Evolutionary conservation across 2,329 filamentous ascomycete species (phyloP).

Genomic region (Alternaria dauci): DNA sequence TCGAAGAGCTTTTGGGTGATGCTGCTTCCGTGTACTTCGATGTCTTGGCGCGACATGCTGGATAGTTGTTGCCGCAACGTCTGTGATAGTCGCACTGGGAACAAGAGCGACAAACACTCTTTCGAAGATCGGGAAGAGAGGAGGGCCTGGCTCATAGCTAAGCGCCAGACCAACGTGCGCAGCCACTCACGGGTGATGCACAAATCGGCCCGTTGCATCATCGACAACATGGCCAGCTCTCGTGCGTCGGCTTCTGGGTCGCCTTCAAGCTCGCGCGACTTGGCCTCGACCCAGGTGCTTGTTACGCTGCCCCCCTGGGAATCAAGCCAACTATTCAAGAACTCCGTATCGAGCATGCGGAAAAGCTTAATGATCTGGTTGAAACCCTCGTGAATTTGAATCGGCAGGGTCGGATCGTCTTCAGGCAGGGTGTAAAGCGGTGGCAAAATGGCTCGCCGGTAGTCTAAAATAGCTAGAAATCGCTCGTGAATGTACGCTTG

Average conservation of each 20-base stretch:
- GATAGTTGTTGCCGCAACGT: slow-evolving; percentile 55
- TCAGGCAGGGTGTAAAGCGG: slow-evolving; percentile 52
- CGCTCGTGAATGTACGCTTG: slow-evolving; percentile 65
- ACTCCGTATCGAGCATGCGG: slow-evolving; percentile 55
- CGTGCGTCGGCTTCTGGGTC: slow-evolving; percentile 48
- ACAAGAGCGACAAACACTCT: slow-evolving; percentile 54
- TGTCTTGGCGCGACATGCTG: slow-evolving; percentile 55
- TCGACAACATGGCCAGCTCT: slow-evolving; percentile 51
- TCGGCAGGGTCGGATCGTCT: slow-evolving; percentile 51
- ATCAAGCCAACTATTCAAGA: slow-evolving; percentile 57
- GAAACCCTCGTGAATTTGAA: slow-evolving; percentile 54
- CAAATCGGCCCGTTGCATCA: slow-evolving; percentile 60
- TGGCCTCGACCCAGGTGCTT: slow-evolving; percentile 56
- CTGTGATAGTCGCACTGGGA: slow-evolving; percentile 56
- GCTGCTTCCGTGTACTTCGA: slow-evolving; percentile 64
- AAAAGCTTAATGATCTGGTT: slow-evolving; percentile 58
- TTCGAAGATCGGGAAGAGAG: slow-evolving; percentile 52
- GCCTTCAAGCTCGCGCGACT: slow-evolving; percentile 55
- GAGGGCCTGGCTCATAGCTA: slow-evolving; percentile 59
- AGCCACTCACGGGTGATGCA: slow-evolving; percentile 61
- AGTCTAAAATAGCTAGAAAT: slow-evolving; percentile 63
- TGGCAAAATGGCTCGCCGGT: slow-evolving; percentile 55
- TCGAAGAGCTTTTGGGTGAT: slow-evolving; percentile 69
- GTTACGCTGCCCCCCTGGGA: slow-evolving; percentile 49
- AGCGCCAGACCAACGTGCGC: slow-evolving; percentile 59